Percentiles rank a stretch among this genome's conserved stretches.
phyloP scores from a whole-genome alignment of 441 rosid genomes.

The Euphorbia celastroides region DNA sequence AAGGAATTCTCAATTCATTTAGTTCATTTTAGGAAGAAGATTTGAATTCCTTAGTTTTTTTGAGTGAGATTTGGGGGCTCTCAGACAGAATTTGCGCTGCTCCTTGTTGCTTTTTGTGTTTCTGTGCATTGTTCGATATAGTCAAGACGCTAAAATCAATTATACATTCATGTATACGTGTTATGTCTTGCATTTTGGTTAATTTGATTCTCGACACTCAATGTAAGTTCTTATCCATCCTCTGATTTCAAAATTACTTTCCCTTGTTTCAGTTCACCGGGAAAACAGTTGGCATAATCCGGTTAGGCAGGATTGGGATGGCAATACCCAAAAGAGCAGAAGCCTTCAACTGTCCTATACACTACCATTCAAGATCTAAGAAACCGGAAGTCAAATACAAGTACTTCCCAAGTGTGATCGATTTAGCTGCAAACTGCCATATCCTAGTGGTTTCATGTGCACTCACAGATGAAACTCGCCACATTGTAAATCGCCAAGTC shows the following conservation, averaged over 20 bases:
- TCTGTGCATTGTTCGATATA: no score
- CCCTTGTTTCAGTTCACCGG: constrained; percentile 56
- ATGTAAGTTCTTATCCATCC: neutral
- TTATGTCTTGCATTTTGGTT: no score
- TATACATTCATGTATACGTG: no score
- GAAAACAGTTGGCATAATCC: constrained; percentile 57
- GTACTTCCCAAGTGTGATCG: constrained; percentile 42
- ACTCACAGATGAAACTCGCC: constrained; percentile 45
- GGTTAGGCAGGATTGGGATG: constrained; percentile 64
- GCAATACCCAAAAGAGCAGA: constrained; percentile 65
- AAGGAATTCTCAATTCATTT: no score
- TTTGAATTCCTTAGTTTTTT: no score
- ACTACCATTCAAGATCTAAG: constrained; percentile 46
- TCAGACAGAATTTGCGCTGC: no score
- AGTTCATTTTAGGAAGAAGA: no score
- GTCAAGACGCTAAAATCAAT: no score
- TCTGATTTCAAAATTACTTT: neutral
- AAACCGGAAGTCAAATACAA: constrained; percentile 38
- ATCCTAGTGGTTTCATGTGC: constrained; percentile 58
- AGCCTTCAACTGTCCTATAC: constrained; percentile 53
- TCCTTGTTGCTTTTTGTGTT: no score
- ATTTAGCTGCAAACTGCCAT: constrained; percentile 52
- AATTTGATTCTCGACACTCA: neutral
- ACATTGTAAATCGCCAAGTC: no score
- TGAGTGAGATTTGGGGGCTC: no score